Conservation (phyloP, 2,329 filamentous ascomycete genomes). For the Pseudogymnoascus sp. region DNA sequence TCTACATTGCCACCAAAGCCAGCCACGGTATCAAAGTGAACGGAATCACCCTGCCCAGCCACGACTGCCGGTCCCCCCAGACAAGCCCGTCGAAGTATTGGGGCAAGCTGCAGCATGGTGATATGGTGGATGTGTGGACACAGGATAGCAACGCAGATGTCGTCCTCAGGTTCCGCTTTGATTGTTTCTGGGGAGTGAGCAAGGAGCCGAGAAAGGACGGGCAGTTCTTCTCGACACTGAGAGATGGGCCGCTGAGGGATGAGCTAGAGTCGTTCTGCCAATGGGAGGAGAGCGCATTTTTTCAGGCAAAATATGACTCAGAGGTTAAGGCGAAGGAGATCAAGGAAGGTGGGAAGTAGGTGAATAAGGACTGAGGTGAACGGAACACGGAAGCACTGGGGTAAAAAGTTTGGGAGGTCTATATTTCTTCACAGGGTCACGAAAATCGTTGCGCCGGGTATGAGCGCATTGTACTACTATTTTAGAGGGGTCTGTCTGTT, state of each 20-base stretch:
- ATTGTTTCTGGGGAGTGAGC: constrained; percentile 26
- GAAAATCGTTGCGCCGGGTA: neutral
- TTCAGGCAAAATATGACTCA: constrained; percentile 1
- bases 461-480: constrained; percentile 1
- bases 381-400: neutral
- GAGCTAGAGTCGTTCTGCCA: constrained; percentile 23
- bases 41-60: constrained; percentile 51
- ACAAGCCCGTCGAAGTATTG: constrained; percentile 44
- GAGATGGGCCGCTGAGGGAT: constrained; percentile 16
- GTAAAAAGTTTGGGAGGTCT: neutral
- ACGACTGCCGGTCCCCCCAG: constrained; percentile 44
- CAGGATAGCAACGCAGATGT: constrained; percentile 31
- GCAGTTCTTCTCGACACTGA: constrained; percentile 20
- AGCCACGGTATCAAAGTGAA: constrained; percentile 71
- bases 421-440: constrained; percentile 5
- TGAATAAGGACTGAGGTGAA: neutral
- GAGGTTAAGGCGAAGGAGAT: constrained; percentile 1
- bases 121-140: constrained; percentile 65
- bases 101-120: constrained; percentile 67
- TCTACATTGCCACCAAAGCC: constrained; percentile 72
- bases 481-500: neutral
- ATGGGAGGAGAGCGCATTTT: constrained; percentile 16
- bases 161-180: constrained; percentile 23
- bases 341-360: neutral
- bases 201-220: constrained; percentile 17